Evolutionary conservation across 768 basidiomycete genomes (phyloP), one percentile per base, ranked within the genome.

Genomic region (Floccularia luteovirens): DNA sequence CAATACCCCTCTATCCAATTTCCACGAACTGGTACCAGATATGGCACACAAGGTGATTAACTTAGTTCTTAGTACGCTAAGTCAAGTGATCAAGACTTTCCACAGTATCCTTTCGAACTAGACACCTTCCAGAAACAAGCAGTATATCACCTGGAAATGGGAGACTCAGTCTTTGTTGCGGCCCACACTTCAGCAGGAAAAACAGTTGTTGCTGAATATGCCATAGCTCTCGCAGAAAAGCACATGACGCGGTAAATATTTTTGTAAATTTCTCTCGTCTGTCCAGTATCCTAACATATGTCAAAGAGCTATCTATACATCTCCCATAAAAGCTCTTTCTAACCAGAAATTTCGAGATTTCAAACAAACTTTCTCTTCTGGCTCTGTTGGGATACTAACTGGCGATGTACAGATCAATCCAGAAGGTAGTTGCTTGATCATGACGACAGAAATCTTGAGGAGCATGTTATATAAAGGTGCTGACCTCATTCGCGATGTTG

Each of bases 171-270:
- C 13, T 99, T 99, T 57, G 93, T 99, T n/a, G 96, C 96, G 11
- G 96, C 96, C 4, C 96, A 99, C 62, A 99, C 96, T 3, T 93
- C 90, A n/a, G 96, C 96, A 12, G 96, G 96, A 24, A 99, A 99
- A 63, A 99, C 96, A 1, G 96, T 98, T 13, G 96, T 99, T 5
- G 96, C 96, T 0, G 96, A 99, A 55, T 99, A 98, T 59, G 96
- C 96, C 1, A 98, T 99, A 50, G 89, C 93, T 3, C 71, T 99
- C 6, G 94, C 96, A 3, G 87, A 83, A 48, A 93, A 92, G 54
- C 96, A 99, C 63, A 96, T 99, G 92, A 99, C 96, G n/a, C 75
- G 91, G 93, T 91, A 46, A 24, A 50, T 61, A 47, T 24, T 39
- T 20, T 36, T 24, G 4, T n/a, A 11, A 13, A 27, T 38, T 17